These are phyloP conservation scores for Ophiostoma novo-ulmi DNA, from an alignment of 2,329 filamentous ascomycete species.

Conservation along the genomic window DNA sequence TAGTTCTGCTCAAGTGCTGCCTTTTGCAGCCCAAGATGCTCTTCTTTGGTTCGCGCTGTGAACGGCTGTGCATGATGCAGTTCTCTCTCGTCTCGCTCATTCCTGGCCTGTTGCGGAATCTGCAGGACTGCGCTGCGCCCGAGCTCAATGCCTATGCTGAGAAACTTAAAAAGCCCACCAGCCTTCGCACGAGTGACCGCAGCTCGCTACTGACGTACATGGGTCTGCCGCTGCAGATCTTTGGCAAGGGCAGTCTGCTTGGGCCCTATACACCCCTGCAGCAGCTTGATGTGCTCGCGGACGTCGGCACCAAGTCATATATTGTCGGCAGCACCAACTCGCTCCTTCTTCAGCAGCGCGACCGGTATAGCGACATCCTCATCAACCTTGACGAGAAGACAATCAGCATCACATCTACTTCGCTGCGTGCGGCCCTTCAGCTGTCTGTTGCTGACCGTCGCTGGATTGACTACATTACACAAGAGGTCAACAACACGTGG, in stretches of 20 bases:
- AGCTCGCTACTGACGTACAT: constrained; percentile 87
- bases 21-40: constrained; percentile 98
- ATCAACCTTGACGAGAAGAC: constrained; percentile 91
- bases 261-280: constrained; percentile 95
- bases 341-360: constrained; percentile 84
- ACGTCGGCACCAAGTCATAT: constrained; percentile 93
- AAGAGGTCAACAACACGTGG: constrained; percentile 94
- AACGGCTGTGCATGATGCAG: constrained; percentile 95
- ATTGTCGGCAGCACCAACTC: constrained; percentile 97
- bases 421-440: constrained; percentile 67
- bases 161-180: constrained; percentile 69
- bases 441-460: constrained; percentile 83
- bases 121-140: constrained; percentile 96
- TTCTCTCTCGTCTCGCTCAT: constrained; percentile 95
- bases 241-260: constrained; percentile 88
- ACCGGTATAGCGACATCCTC: constrained; percentile 91
- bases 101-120: constrained; percentile 79
- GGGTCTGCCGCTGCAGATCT: constrained; percentile 90
- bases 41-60: constrained; percentile 95
- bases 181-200: constrained; percentile 84
- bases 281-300: constrained; percentile 83
- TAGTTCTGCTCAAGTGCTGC: constrained; percentile 90
- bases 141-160: constrained; percentile 79
- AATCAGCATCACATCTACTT: constrained; percentile 76
- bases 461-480: constrained; percentile 94